Evolutionary conservation across 2,329 filamentous ascomycete genomes (phyloP).

Genomic region (Alternaria alternata): DNA sequence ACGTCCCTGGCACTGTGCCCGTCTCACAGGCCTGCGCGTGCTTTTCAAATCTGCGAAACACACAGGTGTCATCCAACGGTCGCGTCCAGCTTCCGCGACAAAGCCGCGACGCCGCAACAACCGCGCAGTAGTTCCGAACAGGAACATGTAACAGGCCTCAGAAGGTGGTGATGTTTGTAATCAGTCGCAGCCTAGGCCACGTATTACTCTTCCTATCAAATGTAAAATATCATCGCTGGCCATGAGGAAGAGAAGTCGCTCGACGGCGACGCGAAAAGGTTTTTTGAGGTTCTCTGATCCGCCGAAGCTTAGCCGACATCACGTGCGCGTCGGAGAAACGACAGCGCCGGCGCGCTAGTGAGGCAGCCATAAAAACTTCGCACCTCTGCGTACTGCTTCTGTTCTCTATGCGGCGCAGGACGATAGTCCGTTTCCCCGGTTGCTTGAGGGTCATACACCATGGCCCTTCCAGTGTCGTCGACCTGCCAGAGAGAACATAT

Average conservation of each 20-base stretch:
- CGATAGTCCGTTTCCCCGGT: conserved; percentile 78
- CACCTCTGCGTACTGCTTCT: conserved; percentile 53
- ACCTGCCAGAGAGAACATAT: conserved; percentile 77
- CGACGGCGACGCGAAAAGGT: not conserved
- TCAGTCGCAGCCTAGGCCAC: conserved; percentile 25
- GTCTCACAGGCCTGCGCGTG: conserved; percentile 20
- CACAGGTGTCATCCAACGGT: conserved; percentile 16
- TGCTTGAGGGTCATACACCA: conserved; percentile 68
- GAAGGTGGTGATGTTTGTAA: conserved; percentile 28
- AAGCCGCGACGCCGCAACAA: conserved; percentile 7
- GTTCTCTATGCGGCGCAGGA: conserved; percentile 78
- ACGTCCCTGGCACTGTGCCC: conserved; percentile 17
- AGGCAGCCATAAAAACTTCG: conserved; percentile 31
- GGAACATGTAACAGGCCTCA: conserved; percentile 26
- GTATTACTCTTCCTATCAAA: conserved; percentile 24
- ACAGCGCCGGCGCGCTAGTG: conserved; percentile 9
- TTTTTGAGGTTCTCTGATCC: conserved; percentile 1
- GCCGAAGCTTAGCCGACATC: conserved; percentile 11
- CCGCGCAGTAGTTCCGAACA: conserved; percentile 2
- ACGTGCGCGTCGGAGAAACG: conserved; percentile 14
- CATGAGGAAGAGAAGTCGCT: conserved; percentile 26
- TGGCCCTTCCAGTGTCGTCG: conserved; percentile 75
- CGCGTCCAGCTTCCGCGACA: conserved; percentile 14
- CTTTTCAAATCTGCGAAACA: conserved; percentile 16
- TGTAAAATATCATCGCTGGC: conserved; percentile 48